phyloP scores from a whole-genome alignment of 306 rosid species.

The Dalbergia cochinchinensis region DNA sequence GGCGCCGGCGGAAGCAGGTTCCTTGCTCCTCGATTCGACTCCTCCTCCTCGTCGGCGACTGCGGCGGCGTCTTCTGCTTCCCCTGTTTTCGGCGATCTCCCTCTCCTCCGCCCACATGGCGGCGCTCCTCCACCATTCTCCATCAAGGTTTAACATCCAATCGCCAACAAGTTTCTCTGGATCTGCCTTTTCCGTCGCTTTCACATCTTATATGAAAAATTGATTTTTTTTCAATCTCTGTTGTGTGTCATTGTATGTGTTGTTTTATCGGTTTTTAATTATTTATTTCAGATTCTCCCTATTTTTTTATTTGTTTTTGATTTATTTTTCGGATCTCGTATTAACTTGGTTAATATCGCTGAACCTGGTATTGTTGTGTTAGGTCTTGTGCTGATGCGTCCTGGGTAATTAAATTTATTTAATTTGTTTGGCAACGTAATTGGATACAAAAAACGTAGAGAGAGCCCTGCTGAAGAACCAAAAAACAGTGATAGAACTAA shows the following conservation, averaged over 20 bases:
- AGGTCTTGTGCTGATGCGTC: background rate
- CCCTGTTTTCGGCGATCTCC: conserved; percentile 75
- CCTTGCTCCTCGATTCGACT: conserved; percentile 78
- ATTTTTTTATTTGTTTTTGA: background rate
- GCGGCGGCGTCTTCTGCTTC: conserved; percentile 49
- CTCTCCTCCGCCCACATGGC: conserved; percentile 68
- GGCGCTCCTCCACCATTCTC: conserved; percentile 59
- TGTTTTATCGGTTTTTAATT: background rate
- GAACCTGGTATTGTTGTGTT: background rate
- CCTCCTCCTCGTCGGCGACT: conserved; percentile 59
- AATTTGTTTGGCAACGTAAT: conserved; percentile 22
- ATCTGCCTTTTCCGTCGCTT: conserved; percentile 45
- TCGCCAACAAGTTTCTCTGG: conserved; percentile 27
- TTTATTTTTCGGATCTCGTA: conserved; percentile 41
- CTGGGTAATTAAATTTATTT: background rate
- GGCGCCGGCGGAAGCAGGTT: conserved; percentile 70
- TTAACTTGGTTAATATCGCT: background rate
- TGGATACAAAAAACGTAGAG: background rate
- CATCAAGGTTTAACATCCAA: conserved; percentile 61
- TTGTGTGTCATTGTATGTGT: conserved; percentile 4
- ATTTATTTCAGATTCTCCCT: background rate
- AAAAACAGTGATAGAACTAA: background rate
- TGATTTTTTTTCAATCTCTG: background rate
- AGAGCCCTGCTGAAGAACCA: background rate
- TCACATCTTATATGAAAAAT: conserved; percentile 17